Evolutionary conservation across 257 asterid genomes (phyloP).

Genomic region (Lycium barbarum): DNA sequence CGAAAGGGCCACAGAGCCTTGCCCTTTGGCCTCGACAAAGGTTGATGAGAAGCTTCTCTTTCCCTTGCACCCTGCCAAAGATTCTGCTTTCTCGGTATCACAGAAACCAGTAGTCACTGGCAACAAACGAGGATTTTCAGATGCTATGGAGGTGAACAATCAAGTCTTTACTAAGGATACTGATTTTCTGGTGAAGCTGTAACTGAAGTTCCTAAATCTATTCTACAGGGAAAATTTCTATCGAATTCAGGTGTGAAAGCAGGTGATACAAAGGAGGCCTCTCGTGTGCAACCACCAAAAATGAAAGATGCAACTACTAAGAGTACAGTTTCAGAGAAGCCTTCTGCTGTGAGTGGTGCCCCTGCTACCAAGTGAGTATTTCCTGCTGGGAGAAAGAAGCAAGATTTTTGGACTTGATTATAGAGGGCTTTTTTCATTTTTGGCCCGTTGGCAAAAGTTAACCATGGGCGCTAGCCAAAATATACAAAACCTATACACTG

Average conservation of each 20-base stretch:
- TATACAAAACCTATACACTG: too few species aligned
- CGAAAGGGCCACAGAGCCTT: conserved; percentile 45
- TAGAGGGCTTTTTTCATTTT: too few species aligned
- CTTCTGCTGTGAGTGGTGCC: conserved; percentile 42
- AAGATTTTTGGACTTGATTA: conserved; percentile 17
- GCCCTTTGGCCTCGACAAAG: conserved; percentile 41
- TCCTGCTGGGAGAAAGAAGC: neutral
- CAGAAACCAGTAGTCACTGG: conserved; percentile 58
- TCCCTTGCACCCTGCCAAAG: conserved; percentile 60
- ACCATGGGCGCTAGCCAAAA: too few species aligned
- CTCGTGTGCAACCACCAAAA: conserved; percentile 44
- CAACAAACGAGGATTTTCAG: conserved; percentile 78
- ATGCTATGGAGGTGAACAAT: conserved; percentile 61
- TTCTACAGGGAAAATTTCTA: conserved; percentile 47
- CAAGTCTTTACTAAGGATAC: neutral
- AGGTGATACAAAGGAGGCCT: conserved; percentile 39
- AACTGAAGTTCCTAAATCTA: conserved; percentile 26
- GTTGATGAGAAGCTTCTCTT: conserved; percentile 71
- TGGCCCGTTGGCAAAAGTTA: too few species aligned
- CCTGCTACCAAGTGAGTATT: conserved; percentile 67
- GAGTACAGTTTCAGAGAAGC: conserved; percentile 43
- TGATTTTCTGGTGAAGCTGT: conserved; percentile 23
- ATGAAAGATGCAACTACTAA: conserved; percentile 42
- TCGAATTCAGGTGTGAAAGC: conserved; percentile 38
- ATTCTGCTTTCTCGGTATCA: conserved; percentile 34